Base-by-base conservation (phyloP, 495 filamentous ascomycete species). In the Penicillium arizonense region DNA sequence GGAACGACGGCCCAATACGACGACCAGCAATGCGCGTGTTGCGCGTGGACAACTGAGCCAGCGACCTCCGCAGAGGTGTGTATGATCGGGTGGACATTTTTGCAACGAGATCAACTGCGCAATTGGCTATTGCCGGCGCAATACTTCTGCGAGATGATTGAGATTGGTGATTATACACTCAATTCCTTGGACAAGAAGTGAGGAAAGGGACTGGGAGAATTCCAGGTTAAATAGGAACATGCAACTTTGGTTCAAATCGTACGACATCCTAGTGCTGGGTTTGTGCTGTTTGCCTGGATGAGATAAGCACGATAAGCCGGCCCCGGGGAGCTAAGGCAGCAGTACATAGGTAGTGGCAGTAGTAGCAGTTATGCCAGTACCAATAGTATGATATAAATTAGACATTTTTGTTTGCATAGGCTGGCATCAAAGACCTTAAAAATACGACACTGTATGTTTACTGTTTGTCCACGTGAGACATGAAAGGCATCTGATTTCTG, bases 1-100 rank as follows among this genome's bases (percentile, higher is more conserved):
- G 69, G 41, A 64, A 60, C 16, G 62, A 53, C 4, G 37, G 43
- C 14, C 57, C 56, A 23, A 62, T 30, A 39, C 51, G 56, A 41
- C 56, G 59, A 43, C 51, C 43, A 39, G 61, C 52, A 37, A 52
- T 52, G 34, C 61, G 70, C 58, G 51, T 43, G 20, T 37, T 58
- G 40, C 51, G 61, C 38, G 65, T 40, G 24, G 65, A 58, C 42
- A 69, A 28, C 33, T 66, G 69, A 36, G 53, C 47, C 12, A 74
- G 47, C 18, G 70, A 65, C 57, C 70, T 72, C 66, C 71, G 67
- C 39, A 74, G 63, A 70, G 69, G 61, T 53, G 64, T 68, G 59
- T 66, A 69, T 53, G 69, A 61, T 50, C 69, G 67, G 18, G 69
- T 65, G 32, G 63, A 66, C 72, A 75, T 74, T 24, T 55, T 71